These are phyloP conservation scores for Xylaria sp. DNA, from an alignment of 2,329 filamentous ascomycete genomes.

Conservation along the genomic window DNA sequence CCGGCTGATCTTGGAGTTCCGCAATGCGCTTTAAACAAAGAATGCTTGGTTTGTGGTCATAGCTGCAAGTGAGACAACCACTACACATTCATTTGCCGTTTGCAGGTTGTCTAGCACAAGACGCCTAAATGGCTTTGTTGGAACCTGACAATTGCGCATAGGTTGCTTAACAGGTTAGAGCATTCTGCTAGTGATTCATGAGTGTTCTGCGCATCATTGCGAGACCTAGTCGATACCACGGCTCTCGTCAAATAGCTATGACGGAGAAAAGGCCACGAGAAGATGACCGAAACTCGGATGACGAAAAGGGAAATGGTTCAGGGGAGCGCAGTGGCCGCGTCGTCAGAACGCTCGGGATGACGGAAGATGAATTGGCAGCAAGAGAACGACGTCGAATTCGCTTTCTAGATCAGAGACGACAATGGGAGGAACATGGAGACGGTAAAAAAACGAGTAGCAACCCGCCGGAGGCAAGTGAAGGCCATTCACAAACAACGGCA, in stretches of 20 bases:
- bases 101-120: slow-evolving; percentile 39
- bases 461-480: slow-evolving; percentile 4
- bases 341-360: slow-evolving; percentile 38
- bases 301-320: slow-evolving; percentile 3
- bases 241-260: slow-evolving; percentile 20
- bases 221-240: background rate
- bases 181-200: background rate
- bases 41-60: slow-evolving; percentile 36
- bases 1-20: slow-evolving; percentile 36
- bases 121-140: slow-evolving; percentile 33
- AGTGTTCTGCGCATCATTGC: background rate
- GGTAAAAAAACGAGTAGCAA: slow-evolving; percentile 18
- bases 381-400: slow-evolving; percentile 38
- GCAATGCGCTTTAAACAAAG: slow-evolving; percentile 44
- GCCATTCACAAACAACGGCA: slow-evolving; percentile 13
- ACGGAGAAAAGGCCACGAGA: slow-evolving; percentile 10
- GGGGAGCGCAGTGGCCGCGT: slow-evolving; percentile 18
- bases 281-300: background rate
- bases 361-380: slow-evolving; percentile 40
- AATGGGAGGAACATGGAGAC: slow-evolving; percentile 13
- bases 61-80: slow-evolving; percentile 40
- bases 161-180: background rate
- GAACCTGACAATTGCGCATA: slow-evolving; percentile 29
- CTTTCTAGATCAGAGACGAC: slow-evolving; percentile 20
- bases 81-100: slow-evolving; percentile 38